Conservation (phyloP, 1,139 yeast species). For the Pichia sp. region DNA sequence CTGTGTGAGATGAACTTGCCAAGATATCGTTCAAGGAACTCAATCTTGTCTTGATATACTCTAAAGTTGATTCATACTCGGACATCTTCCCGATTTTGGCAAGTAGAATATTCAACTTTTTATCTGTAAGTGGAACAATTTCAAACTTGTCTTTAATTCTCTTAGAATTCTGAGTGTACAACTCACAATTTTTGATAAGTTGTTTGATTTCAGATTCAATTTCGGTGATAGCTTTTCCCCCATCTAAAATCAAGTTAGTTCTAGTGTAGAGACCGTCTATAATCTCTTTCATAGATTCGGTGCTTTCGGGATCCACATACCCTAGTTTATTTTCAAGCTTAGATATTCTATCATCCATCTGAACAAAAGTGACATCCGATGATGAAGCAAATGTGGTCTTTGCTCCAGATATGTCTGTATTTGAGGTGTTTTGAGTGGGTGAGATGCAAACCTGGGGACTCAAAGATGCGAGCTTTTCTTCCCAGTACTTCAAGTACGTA, state of each 20-base stretch:
- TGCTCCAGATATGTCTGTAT: not conserved
- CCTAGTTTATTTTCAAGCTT: slow-evolving; percentile 15
- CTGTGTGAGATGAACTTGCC: slow-evolving; percentile 8
- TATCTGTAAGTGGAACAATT: slow-evolving; percentile 14
- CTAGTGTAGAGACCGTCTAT: slow-evolving; percentile 22
- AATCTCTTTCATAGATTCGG: slow-evolving; percentile 17
- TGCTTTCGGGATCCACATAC: too few species aligned
- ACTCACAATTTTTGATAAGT: slow-evolving; percentile 11
- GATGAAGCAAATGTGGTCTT: not conserved
- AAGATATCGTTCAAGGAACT: slow-evolving; percentile 16
- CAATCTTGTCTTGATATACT: slow-evolving; percentile 15
- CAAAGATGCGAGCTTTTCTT: slow-evolving; percentile 1
- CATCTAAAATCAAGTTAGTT: slow-evolving; percentile 16
- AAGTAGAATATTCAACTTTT: slow-evolving; percentile 16
- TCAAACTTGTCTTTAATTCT: slow-evolving; percentile 11
- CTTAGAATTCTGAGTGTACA: slow-evolving; percentile 10
- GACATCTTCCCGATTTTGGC: slow-evolving; percentile 16
- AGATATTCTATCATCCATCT: slow-evolving; percentile 14
- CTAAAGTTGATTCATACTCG: slow-evolving; percentile 13
- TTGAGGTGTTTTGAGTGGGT: not conserved
- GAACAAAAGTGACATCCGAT: slow-evolving; percentile 1
- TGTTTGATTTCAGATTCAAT: slow-evolving; percentile 13
- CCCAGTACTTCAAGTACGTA: slow-evolving; percentile 15
- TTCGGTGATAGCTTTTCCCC: slow-evolving; percentile 11
- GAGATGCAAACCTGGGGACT: too few species aligned